A percentile compares a stretch with the other conserved stretches of the same genome.
These are phyloP conservation scores for Marasmius fiardii DNA, from an alignment of 1,284 basidiomycete genomes.

Conservation along the genomic window DNA sequence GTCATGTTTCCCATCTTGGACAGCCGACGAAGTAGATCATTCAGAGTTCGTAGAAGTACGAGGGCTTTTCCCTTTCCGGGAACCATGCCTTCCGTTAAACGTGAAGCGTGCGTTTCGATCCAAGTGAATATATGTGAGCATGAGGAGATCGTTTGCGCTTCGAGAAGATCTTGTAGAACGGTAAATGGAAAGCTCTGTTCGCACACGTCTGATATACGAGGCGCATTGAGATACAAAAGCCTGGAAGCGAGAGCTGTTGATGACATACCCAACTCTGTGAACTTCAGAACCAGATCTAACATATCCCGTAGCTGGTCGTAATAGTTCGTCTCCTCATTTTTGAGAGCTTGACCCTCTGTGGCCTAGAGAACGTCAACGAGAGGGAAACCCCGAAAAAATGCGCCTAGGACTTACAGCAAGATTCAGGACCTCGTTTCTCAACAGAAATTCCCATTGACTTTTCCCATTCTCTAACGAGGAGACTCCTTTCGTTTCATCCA, in stretches of 20 bases:
- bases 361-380: conserved; percentile 33
- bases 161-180: conserved; percentile 73
- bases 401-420: conserved; percentile 53
- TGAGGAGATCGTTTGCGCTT: conserved; percentile 76
- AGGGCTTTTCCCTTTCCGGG: conserved; percentile 87
- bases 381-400: background rate
- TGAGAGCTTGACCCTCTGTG: conserved; percentile 55
- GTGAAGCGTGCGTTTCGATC: conserved; percentile 67
- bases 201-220: conserved; percentile 40
- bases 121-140: conserved; percentile 84
- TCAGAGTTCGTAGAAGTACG: conserved; percentile 78
- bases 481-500: conserved; percentile 40
- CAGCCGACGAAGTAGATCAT: conserved; percentile 81
- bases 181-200: conserved; percentile 55
- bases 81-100: conserved; percentile 71
- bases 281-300: conserved; percentile 68
- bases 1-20: conserved; percentile 82
- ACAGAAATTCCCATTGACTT: conserved; percentile 68
- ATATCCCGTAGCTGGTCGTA: conserved; percentile 57
- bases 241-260: background rate
- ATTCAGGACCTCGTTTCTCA: conserved; percentile 64
- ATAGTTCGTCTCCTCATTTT: conserved; percentile 48
- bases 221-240: conserved; percentile 7
- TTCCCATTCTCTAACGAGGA: conserved; percentile 55
- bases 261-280: conserved; percentile 67